These are phyloP conservation scores for Aphanomyces stellatus DNA, from an alignment of 352 stramenopile genomes.

Conservation along the genomic window DNA sequence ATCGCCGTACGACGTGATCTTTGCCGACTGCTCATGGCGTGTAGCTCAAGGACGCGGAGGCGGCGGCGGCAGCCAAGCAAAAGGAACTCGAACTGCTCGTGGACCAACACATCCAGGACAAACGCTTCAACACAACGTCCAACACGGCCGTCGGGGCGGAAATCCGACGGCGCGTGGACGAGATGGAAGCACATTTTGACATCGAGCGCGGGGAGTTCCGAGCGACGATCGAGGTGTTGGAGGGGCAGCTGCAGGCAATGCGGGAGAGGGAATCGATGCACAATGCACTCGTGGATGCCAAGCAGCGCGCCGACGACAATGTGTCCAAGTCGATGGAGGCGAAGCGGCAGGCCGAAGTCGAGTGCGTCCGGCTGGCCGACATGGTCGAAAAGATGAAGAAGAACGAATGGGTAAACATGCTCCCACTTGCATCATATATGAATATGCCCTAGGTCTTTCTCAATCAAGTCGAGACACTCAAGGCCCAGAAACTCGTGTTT, in stretches of 20 bases:
- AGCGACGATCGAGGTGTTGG: constrained; percentile 25
- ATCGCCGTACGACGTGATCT: not conserved
- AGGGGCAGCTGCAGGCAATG: constrained; percentile 1
- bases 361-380: constrained; percentile 14
- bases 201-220: constrained; percentile 23
- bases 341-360: not conserved
- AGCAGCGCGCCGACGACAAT: not conserved
- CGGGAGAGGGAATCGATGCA: not conserved
- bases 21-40: not conserved
- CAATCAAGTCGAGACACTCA: constrained; percentile 12
- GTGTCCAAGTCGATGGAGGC: constrained; percentile 3
- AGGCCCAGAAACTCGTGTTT: constrained; percentile 8
- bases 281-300: not conserved
- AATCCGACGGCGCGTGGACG: constrained; percentile 19
- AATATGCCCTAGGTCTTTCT: constrained; percentile 4
- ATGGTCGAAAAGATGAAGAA: constrained; percentile 39
- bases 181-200: not conserved
- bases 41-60: constrained; percentile 24
- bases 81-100: not conserved
- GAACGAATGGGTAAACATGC: constrained; percentile 23
- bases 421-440: too few species aligned
- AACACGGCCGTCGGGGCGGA: constrained; percentile 30
- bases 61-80: not conserved
- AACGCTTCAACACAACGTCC: constrained; percentile 23
- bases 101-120: not conserved